Conservation (phyloP, 495 filamentous ascomycete genomes). For the Penicillium verhagenii region DNA sequence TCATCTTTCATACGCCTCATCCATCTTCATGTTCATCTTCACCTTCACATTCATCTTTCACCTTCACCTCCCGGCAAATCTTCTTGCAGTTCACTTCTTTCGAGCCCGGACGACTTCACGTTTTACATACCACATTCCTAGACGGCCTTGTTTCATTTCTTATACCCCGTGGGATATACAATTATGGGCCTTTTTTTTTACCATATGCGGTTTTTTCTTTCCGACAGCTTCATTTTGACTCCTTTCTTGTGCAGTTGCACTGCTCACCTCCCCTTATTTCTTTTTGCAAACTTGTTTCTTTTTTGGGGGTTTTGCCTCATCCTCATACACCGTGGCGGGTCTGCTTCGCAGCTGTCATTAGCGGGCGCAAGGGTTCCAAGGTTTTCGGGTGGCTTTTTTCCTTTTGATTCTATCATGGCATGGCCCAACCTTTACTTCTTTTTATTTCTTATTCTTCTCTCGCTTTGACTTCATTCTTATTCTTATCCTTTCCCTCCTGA, state of each 20-base stretch:
- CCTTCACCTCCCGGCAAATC: not conserved
- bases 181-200: slow-evolving; percentile 20
- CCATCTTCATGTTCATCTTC: no score
- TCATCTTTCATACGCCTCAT: no score
- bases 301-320: slow-evolving; percentile 17
- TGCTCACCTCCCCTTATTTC: no score
- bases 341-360: slow-evolving; percentile 44
- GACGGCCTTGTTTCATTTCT: slow-evolving; percentile 32
- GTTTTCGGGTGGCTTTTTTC: slow-evolving; percentile 37
- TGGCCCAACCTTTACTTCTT: slow-evolving; percentile 18
- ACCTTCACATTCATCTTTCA: not conserved
- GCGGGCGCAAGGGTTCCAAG: slow-evolving; percentile 44
- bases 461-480: not conserved
- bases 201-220: slow-evolving; percentile 18
- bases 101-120: slow-evolving; percentile 15
- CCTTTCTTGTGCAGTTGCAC: no score
- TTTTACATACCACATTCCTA: slow-evolving; percentile 26
- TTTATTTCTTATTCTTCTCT: slow-evolving; percentile 11
- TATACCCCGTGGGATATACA: slow-evolving; percentile 32
- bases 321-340: slow-evolving; percentile 33
- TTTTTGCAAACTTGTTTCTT: slow-evolving; percentile 1
- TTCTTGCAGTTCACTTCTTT: slow-evolving; percentile 5
- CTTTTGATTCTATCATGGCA: slow-evolving; percentile 21
- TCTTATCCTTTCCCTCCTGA: not conserved
- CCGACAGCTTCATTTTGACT: slow-evolving; percentile 8